Percentiles rank a stretch among this genome's conserved stretches.
Evolutionary conservation across 2,329 filamentous ascomycete genomes (phyloP).

Genomic region (Biscogniauxia sp.): DNA sequence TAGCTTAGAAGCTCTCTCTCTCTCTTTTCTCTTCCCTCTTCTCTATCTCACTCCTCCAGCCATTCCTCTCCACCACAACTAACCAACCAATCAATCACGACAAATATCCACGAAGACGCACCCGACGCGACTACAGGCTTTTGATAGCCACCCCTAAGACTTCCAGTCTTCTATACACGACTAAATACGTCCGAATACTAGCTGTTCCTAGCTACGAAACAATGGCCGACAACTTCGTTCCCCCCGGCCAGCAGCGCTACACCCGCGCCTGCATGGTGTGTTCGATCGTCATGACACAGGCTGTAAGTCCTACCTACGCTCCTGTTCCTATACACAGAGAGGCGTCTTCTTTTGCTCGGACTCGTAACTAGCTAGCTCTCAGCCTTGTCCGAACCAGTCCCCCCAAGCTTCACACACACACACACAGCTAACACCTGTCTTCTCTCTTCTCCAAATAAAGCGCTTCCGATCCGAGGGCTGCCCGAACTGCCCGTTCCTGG

Average conservation of each 20-base stretch:
- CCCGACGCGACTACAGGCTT: too few relatives aligned
- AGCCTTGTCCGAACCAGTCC: too few relatives aligned
- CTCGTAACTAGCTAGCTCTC: not conserved
- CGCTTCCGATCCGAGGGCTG: conserved; percentile 86
- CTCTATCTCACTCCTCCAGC: not conserved
- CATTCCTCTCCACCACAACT: not conserved
- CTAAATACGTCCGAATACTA: not conserved
- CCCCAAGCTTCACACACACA: too few relatives aligned
- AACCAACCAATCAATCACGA: too few relatives aligned
- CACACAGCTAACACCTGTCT: not conserved
- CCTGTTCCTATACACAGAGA: conserved; percentile 2
- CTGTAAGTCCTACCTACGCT: conserved; percentile 47
- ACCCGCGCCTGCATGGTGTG: conserved; percentile 98
- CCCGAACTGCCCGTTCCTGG: conserved; percentile 93
- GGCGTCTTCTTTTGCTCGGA: not conserved
- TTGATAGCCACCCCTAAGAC: too few relatives aligned
- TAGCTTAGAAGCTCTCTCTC: not conserved
- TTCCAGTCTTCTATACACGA: not conserved
- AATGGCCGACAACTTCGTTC: conserved; percentile 62
- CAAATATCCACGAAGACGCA: too few relatives aligned
- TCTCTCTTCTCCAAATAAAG: conserved; percentile 40
- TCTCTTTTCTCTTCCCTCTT: too few relatives aligned
- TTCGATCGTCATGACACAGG: conserved; percentile 83
- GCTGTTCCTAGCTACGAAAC: conserved; percentile 2
- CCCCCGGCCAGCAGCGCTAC: conserved; percentile 74